Evolutionary conservation across 2,329 filamentous ascomycete species (phyloP), one percentile per base, ranked within the genome.

Genomic region (Laburnicola sp.): DNA sequence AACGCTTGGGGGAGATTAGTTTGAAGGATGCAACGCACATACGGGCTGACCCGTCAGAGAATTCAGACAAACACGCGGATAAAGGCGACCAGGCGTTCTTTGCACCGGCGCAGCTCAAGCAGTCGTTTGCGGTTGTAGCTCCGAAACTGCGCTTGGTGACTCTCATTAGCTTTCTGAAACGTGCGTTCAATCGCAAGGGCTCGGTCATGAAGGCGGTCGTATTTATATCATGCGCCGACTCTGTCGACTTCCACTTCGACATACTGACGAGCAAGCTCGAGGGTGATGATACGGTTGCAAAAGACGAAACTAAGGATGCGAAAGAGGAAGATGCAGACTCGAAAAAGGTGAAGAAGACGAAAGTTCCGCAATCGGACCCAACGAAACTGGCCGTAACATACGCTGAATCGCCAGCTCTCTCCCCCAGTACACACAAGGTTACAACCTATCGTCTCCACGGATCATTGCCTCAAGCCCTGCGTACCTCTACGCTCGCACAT

Each of bases 191-290:
- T 50, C 83, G 92, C 16, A 89, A 88, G 71, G 93, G 91, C 0
- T 91, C 90, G 1, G 89, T 96, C 16, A 97, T 96, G 89, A 97
- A 99, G 74, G 89, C 88, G 22, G 97, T 99, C 54, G 81, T 99
- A 31, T 99, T 99, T 75, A 89, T 99, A 42, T 96, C 93, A 8
- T 99, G 94, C 66, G 92, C 94, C 21, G 94, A 99, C 71, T 94
- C 91, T 1, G 94, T 97, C 52, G 91, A 99, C 70, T 99, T 97
- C 64, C 93, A 97, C 71, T 97, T 91, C 70, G 88, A 95, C 54
- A 77, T 96, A 2, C 83, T 99, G 50, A 86, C 80, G 5, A 75
- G 64, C 53, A 54, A 70, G 10, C 60, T 69, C 3, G 67, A 67
- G 28, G 74, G 3, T 53, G 67, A 40, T 64, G 72, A 54, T 51